Conservation (phyloP, 768 basidiomycete genomes). For the Chiua virens region DNA sequence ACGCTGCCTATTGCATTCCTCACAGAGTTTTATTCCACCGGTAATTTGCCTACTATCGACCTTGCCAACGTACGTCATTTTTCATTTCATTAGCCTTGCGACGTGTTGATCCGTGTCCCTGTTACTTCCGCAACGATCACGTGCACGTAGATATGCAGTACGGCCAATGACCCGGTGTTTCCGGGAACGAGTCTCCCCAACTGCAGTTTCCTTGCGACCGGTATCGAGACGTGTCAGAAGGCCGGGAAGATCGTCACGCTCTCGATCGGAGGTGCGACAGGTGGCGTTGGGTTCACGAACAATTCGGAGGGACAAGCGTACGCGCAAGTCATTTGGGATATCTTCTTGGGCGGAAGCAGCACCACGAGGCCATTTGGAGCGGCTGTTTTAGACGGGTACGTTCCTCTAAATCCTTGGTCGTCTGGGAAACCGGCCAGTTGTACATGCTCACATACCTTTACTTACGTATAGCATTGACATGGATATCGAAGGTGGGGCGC, state of each 20-base stretch:
- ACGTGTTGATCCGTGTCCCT: neutral
- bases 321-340: conserved; percentile 64
- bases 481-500: conserved; percentile 48
- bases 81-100: neutral
- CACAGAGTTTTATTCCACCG: conserved; percentile 57
- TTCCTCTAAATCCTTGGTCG: neutral
- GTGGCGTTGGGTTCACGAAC: conserved; percentile 57
- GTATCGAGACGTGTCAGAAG: conserved; percentile 64
- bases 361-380: conserved; percentile 66
- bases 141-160: conserved; percentile 58
- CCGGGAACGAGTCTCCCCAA: conserved; percentile 62
- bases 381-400: conserved; percentile 71
- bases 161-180: conserved; percentile 53
- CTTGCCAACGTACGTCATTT: conserved; percentile 53
- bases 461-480: conserved; percentile 36
- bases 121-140: neutral
- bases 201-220: conserved; percentile 57
- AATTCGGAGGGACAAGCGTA: conserved; percentile 58
- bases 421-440: neutral
- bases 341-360: conserved; percentile 66
- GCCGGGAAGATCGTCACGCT: conserved; percentile 62
- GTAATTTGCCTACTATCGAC: conserved; percentile 57
- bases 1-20: conserved; percentile 64
- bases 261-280: conserved; percentile 62
- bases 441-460: neutral